Percentiles rank a stretch among this genome's conserved stretches.
These are phyloP conservation scores for Phytopythium vexans DNA, from an alignment of 352 stramenopile genomes.

Conservation along the genomic window DNA sequence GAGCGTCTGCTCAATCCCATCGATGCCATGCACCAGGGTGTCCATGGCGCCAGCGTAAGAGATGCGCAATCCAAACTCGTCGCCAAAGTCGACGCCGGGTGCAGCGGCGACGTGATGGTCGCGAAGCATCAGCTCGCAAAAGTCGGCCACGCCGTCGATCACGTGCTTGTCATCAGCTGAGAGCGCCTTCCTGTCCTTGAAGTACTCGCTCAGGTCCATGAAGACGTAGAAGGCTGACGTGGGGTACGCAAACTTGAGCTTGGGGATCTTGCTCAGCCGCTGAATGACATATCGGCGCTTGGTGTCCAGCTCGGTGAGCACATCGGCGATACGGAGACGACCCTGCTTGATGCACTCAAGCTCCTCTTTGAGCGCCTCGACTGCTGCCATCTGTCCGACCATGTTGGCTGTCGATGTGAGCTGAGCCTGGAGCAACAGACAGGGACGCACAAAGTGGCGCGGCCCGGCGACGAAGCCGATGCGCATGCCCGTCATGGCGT, in stretches of 20 bases:
- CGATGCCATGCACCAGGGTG: constrained; percentile 58
- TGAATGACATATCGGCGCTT: constrained; percentile 91
- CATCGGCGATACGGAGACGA: constrained; percentile 45
- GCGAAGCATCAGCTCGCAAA: constrained; percentile 92
- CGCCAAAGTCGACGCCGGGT: constrained; percentile 95
- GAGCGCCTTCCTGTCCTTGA: constrained; percentile 48
- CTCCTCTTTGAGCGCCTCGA: constrained; percentile 86
- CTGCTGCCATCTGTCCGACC: constrained; percentile 90
- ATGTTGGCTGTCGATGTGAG: constrained; percentile 93
- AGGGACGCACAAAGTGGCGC: constrained; percentile 76
- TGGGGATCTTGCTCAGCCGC: constrained; percentile 73
- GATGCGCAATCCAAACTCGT: constrained; percentile 89
- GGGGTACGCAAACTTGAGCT: constrained; percentile 81
- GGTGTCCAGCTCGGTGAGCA: constrained; percentile 46
- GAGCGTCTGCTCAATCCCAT: constrained; percentile 52
- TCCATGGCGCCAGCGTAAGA: constrained; percentile 95
- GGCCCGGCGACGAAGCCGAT: constrained; percentile 89
- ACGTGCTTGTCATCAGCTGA: constrained; percentile 20
- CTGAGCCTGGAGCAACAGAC: constrained; percentile 93
- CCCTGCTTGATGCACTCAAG: constrained; percentile 42
- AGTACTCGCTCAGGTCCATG: constrained; percentile 81
- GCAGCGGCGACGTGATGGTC: constrained; percentile 90
- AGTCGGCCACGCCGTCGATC: constrained; percentile 51
- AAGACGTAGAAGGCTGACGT: constrained; percentile 96
- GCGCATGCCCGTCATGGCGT: constrained; percentile 95